Evolutionary conservation across 768 basidiomycete genomes (phyloP).

Genomic region (Hirschioporus abietinus): DNA sequence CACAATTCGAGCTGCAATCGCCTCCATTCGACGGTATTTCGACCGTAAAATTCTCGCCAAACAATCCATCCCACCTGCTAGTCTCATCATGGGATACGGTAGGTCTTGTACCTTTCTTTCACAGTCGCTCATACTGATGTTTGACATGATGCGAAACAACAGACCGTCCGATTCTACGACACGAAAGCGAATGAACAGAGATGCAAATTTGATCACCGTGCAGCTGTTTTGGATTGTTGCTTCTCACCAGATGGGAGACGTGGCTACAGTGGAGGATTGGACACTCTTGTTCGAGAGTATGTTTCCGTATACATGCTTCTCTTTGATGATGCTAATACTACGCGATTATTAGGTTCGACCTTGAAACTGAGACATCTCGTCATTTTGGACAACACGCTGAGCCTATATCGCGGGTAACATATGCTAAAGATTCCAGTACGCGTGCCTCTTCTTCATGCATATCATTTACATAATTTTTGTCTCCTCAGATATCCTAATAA

Average conservation of each 20-base stretch:
- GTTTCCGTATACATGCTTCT: constrained; percentile 23
- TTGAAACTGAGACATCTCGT: constrained; percentile 64
- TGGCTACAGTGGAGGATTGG: constrained; percentile 84
- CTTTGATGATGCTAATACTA: background rate
- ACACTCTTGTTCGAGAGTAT: constrained; percentile 78
- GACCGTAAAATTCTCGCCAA: constrained; percentile 73
- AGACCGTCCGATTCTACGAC: constrained; percentile 60
- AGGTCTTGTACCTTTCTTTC: constrained; percentile 20
- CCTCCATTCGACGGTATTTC: constrained; percentile 87
- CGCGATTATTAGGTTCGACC: constrained; percentile 56
- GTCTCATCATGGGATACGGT: constrained; percentile 90
- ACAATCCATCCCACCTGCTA: constrained; percentile 70
- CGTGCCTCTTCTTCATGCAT: constrained; percentile 10
- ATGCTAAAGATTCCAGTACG: constrained; percentile 59
- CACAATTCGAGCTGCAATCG: constrained; percentile 43
- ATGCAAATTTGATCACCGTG: constrained; percentile 83
- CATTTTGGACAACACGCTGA: constrained; percentile 80
- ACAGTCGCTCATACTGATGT: constrained; percentile 23
- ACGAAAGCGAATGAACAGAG: constrained; percentile 55
- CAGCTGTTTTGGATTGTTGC: constrained; percentile 79
- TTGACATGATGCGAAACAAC: constrained; percentile 27
- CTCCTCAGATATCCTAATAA: constrained; percentile 60
- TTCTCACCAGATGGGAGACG: constrained; percentile 59
- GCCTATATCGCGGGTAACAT: constrained; percentile 73
- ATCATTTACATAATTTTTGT: background rate